Percentiles rank a stretch among this genome's conserved stretches.
Evolutionary conservation across 192 early-diverging fungal species (phyloP).

Genomic region (Oehlia diaphana): DNA sequence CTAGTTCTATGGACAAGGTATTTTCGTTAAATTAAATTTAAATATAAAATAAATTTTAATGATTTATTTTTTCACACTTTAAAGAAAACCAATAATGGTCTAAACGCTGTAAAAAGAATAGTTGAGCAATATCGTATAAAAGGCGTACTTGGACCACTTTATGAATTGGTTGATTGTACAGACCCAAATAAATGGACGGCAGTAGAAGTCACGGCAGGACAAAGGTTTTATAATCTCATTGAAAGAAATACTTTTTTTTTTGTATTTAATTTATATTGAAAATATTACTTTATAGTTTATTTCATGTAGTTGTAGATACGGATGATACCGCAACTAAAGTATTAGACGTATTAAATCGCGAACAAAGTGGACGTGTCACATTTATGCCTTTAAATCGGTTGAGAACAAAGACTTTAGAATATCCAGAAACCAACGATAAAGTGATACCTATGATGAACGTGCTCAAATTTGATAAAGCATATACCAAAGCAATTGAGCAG

Average conservation of each 20-base stretch:
- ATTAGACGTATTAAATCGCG: conserved; percentile 56
- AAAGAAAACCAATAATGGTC: conserved; percentile 74
- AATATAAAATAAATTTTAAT: neutral
- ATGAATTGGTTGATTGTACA: conserved; percentile 83
- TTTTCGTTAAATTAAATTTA: neutral
- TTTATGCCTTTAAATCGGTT: conserved; percentile 96
- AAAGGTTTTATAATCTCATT: conserved; percentile 44
- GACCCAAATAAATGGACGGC: conserved; percentile 81
- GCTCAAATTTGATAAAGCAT: conserved; percentile 70
- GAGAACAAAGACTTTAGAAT: conserved; percentile 55
- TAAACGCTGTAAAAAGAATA: conserved; percentile 72
- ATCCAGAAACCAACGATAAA: conserved; percentile 69
- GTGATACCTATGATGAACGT: conserved; percentile 78
- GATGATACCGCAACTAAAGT: conserved; percentile 85
- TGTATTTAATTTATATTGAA: neutral
- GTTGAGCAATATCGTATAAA: conserved; percentile 58
- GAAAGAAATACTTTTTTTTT: neutral
- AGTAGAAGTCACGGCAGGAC: conserved; percentile 86
- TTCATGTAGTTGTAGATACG: conserved; percentile 94
- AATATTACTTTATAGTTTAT: conserved; percentile 60
- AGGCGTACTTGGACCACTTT: conserved; percentile 90
- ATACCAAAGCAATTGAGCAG: conserved; percentile 79
- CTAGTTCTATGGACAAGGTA: conserved; percentile 79
- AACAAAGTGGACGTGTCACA: conserved; percentile 82
- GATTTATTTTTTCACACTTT: neutral